Evolutionary conservation across 139 green algal species (phyloP).

Genomic region (Micractinium sp.): DNA sequence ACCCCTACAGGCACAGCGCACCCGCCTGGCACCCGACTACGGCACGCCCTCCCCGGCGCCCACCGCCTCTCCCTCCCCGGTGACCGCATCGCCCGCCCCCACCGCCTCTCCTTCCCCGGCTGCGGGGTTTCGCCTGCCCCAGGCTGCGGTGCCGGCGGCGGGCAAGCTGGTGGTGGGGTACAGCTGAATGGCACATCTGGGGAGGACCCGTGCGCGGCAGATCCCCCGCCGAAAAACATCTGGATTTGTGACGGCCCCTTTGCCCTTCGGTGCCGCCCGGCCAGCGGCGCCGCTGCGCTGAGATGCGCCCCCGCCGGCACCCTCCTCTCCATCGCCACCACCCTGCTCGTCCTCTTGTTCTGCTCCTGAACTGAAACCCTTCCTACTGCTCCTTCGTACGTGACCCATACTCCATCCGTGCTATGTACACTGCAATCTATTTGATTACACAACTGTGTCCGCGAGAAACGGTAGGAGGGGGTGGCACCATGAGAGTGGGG

Average conservation of each 20-base stretch:
- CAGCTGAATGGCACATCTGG: neutral
- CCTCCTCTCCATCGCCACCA: neutral
- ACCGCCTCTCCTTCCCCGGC: neutral
- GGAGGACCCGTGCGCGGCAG: neutral
- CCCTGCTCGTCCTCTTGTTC: neutral
- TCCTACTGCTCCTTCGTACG: no score
- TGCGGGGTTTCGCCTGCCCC: no score
- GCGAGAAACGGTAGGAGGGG: no score
- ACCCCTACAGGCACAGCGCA: neutral
- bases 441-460: no score
- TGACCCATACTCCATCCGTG: no score
- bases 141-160: neutral
- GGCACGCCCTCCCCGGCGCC: neutral
- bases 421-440: no score
- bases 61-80: neutral
- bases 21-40: neutral
- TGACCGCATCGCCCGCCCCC: neutral
- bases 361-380: no score
- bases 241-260: neutral
- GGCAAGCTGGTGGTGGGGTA: neutral
- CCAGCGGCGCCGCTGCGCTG: neutral
- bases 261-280: neutral
- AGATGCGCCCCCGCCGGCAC: neutral
- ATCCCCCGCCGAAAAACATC: neutral
- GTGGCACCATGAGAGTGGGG: no score